Evolutionary conservation across 1,284 basidiomycete species (phyloP), one percentile per base, ranked within the genome.

Genomic region (Pseudozyma pruni): DNA sequence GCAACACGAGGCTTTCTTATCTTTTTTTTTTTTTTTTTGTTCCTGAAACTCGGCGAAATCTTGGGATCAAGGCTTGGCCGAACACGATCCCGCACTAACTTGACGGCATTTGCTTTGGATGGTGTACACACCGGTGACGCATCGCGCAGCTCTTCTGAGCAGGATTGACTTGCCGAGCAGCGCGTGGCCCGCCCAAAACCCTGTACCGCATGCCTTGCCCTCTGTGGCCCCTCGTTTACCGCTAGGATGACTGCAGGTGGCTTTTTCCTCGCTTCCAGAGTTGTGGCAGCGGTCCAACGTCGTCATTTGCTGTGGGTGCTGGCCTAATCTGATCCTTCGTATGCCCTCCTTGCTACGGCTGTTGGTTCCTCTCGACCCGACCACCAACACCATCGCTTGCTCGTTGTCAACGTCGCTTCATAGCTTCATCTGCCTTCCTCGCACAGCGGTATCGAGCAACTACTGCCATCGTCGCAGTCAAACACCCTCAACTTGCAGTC

Each of bases 151-250:
- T 19, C 2, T 9, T 9, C 29, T 20, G 27, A 23, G 3, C 40
- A 5, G 25, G 3, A 29, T 17, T 27, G 25, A 23, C 25, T 44
- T 44, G 42, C 42, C 42, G 42, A 44, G 31, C 10, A 14, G 17
- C 35, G 35, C 44, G 44, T 46, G 32, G 44, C 44, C 35, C 9
- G 44, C n/a, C n/a, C n/a, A n/a, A n/a, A n/a, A n/a, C 23, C 34
- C 16, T 38, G 45, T 47, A 47, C 45, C 45, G 23, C 11, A 23
- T 25, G 13, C 7, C 27, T 19, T 22, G 25, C 22, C 33, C 25
- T 13, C 35, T 38, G 23, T 38, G 16, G 8, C 34, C 11, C 20
- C 23, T 17, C 33, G 33, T 27, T 5, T 9, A 6, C 16, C 7
- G 22, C 20, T 33, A 9, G n/a, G n/a, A n/a, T n/a, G n/a, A n/a